phyloP scores from a whole-genome alignment of 2,329 filamentous ascomycete species.

The Epichloe brachyelytri region DNA sequence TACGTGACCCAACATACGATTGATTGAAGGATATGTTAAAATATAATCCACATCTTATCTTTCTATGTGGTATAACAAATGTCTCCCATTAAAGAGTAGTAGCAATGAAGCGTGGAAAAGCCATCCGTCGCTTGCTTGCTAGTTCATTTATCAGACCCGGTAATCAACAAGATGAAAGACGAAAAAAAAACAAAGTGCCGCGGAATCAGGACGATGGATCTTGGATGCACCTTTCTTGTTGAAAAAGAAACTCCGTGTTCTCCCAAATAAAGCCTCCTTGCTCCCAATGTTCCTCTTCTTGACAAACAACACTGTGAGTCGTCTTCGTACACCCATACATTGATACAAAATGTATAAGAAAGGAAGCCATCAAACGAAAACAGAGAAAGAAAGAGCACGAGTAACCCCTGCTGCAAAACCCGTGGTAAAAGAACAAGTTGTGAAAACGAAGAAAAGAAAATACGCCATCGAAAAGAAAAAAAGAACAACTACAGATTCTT shows the following conservation, averaged over 20 bases:
- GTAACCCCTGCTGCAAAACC: not conserved
- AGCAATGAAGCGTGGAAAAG: not conserved
- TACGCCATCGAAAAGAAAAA: not conserved
- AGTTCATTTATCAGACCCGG: not conserved
- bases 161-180: not conserved
- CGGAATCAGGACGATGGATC: not conserved
- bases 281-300: not conserved
- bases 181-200: not conserved
- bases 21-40: too few species aligned
- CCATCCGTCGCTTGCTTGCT: too few species aligned
- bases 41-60: too few species aligned
- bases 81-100: constrained; percentile 2
- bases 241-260: not conserved
- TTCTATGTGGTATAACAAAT: not conserved
- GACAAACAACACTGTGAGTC: not conserved
- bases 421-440: not conserved
- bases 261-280: not conserved
- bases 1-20: too few species aligned
- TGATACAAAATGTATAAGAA: not conserved
- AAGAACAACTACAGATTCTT: not conserved
- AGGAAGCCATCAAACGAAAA: not conserved
- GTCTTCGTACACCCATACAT: constrained; percentile 1
- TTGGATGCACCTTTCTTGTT: not conserved
- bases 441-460: not conserved
- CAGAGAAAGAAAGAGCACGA: not conserved